Evolutionary conservation across 2,329 filamentous ascomycete genomes (phyloP).

Genomic region (Colletotrichum eremochloae): DNA sequence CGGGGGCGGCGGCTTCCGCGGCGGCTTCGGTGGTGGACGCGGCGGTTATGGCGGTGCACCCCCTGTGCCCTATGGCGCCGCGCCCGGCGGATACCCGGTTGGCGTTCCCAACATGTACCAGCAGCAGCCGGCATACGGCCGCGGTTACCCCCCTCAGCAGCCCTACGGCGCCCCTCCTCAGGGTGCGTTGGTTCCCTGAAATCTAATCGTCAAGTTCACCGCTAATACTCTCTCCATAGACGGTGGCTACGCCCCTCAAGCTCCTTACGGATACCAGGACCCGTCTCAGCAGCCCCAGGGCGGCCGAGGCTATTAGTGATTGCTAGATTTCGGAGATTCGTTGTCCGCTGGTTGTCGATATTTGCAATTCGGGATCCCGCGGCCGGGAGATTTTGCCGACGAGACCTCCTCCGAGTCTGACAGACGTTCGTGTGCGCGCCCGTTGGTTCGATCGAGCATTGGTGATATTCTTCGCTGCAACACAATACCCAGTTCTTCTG

Average conservation of each 20-base stretch:
- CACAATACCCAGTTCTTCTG: slow-evolving; percentile 44
- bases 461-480: slow-evolving; percentile 44
- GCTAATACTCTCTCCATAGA: slow-evolving; percentile 13
- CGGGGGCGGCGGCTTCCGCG: slow-evolving; percentile 62
- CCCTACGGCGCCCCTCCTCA: slow-evolving; percentile 53
- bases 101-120: slow-evolving; percentile 54
- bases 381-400: slow-evolving; percentile 40
- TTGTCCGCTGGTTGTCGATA: slow-evolving; percentile 40
- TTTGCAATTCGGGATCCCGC: slow-evolving; percentile 33
- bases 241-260: slow-evolving; percentile 36
- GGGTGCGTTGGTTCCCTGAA: slow-evolving; percentile 51
- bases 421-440: slow-evolving; percentile 43
- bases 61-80: slow-evolving; percentile 49
- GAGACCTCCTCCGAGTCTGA: slow-evolving; percentile 42
- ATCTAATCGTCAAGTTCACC: not conserved
- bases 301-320: slow-evolving; percentile 57
- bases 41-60: slow-evolving; percentile 50
- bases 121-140: slow-evolving; percentile 55
- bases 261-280: slow-evolving; percentile 62
- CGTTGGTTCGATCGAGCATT: slow-evolving; percentile 45
- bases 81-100: slow-evolving; percentile 52
- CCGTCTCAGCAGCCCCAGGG: slow-evolving; percentile 55
- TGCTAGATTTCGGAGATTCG: slow-evolving; percentile 42
- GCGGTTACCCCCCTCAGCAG: slow-evolving; percentile 58
- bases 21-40: slow-evolving; percentile 55